These are phyloP conservation scores for Xylaria arbuscula DNA, from an alignment of 2,329 filamentous ascomycete genomes.

Conservation along the genomic window DNA sequence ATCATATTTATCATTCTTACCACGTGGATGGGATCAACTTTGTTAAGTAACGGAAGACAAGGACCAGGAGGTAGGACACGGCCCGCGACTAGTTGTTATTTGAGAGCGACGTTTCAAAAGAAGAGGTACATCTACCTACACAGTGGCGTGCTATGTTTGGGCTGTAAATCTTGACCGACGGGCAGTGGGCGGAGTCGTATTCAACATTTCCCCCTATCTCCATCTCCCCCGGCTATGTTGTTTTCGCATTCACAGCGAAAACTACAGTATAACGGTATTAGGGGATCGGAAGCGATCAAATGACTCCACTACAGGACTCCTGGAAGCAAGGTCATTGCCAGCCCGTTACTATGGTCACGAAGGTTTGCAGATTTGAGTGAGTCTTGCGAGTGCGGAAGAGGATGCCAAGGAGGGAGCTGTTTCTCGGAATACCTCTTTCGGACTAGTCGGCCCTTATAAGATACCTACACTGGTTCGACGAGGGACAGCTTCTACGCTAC, in stretches of 20 bases:
- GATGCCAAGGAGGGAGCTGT: conserved; percentile 1
- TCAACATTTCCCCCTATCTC: conserved; percentile 7
- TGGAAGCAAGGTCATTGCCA: not conserved
- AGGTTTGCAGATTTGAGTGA: conserved; percentile 1
- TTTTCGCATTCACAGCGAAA: not conserved
- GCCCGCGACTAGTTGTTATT: conserved; percentile 2
- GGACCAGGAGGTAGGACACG: conserved; percentile 58
- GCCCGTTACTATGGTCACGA: not conserved
- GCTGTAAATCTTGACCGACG: conserved; percentile 1
- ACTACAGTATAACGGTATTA: not conserved
- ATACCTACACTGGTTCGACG: not conserved
- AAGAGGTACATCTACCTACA: not conserved
- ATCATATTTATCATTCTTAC: conserved; percentile 63
- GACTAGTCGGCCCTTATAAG: conserved; percentile 27
- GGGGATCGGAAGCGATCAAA: conserved; percentile 6
- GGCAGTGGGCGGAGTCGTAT: not conserved
- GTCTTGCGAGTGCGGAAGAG: not conserved
- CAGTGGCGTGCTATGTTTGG: not conserved
- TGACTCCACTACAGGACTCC: not conserved
- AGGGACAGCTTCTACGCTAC: conserved; percentile 15
- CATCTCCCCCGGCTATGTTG: not conserved
- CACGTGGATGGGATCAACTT: conserved; percentile 56
- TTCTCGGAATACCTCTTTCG: conserved; percentile 31
- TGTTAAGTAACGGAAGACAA: conserved; percentile 60
- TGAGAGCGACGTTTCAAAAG: conserved; percentile 6